phyloP scores from a whole-genome alignment of 2,329 filamentous ascomycete species.

The Aureobasidium pullulans region DNA sequence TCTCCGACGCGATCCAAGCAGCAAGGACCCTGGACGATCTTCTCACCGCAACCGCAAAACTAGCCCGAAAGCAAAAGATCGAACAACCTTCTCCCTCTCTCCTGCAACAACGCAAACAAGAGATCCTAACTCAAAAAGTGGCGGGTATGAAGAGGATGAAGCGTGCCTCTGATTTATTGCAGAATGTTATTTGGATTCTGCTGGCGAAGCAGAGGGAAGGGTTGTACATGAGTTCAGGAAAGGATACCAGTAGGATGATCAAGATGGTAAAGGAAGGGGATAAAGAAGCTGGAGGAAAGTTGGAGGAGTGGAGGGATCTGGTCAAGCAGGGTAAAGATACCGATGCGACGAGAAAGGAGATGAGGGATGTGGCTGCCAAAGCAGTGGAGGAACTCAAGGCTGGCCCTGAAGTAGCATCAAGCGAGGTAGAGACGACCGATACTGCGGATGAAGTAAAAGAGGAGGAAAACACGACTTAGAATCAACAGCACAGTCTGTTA shows the following conservation, averaged over 20 bases:
- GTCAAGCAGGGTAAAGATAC: constrained; percentile 24
- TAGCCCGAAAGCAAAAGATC: constrained; percentile 23
- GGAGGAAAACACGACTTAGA: not conserved
- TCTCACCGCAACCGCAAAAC: constrained; percentile 19
- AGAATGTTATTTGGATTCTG: constrained; percentile 29
- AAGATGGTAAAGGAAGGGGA: constrained; percentile 22
- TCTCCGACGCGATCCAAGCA: constrained; percentile 19
- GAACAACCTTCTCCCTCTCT: constrained; percentile 15
- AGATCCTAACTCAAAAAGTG: constrained; percentile 19
- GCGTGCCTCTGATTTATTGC: constrained; percentile 25
- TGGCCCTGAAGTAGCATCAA: too few relatives aligned
- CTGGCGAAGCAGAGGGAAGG: constrained; percentile 20
- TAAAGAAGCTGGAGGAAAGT: constrained; percentile 18
- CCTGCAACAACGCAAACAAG: constrained; percentile 18
- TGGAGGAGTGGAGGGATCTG: constrained; percentile 24
- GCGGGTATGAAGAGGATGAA: constrained; percentile 22
- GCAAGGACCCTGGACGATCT: constrained; percentile 21
- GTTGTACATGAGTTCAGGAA: constrained; percentile 28
- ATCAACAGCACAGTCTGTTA: not conserved
- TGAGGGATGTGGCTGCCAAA: constrained; percentile 21
- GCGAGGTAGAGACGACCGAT: not conserved
- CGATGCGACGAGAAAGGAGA: constrained; percentile 20
- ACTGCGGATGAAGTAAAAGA: not conserved
- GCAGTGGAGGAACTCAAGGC: constrained; percentile 15
- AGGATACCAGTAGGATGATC: constrained; percentile 31